These are phyloP conservation scores for Agrocybe pediades DNA, from an alignment of 768 basidiomycete genomes.

Conservation along the genomic window DNA sequence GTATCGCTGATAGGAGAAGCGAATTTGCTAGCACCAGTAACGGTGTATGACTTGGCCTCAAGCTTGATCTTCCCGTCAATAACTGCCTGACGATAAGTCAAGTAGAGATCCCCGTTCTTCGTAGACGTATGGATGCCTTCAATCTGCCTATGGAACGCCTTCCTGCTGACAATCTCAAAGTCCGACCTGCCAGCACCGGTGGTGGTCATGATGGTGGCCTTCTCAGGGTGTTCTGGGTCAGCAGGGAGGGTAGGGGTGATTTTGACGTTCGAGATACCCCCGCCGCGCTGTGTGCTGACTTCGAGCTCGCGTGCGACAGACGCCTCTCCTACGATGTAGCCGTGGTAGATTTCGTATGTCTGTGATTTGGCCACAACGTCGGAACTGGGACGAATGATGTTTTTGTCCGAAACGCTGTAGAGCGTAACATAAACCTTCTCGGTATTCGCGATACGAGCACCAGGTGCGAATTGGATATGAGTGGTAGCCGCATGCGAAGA, in stretches of 20 bases:
- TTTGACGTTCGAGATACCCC: conserved; percentile 50
- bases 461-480: conserved; percentile 52
- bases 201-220: conserved; percentile 43
- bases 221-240: conserved; percentile 31
- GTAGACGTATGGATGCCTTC: conserved; percentile 47
- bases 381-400: conserved; percentile 48
- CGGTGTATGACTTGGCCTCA: conserved; percentile 40
- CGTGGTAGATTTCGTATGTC: conserved; percentile 48
- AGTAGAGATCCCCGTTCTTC: conserved; percentile 53
- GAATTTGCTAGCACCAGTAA: conserved; percentile 26
- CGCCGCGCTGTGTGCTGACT: conserved; percentile 51
- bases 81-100: conserved; percentile 53
- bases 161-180: conserved; percentile 43
- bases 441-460: conserved; percentile 35
- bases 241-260: conserved; percentile 41
- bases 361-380: conserved; percentile 38
- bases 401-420: conserved; percentile 33
- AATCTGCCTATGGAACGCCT: conserved; percentile 47
- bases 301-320: conserved; percentile 41
- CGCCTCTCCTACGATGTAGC: conserved; percentile 64
- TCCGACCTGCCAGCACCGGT: conserved; percentile 59
- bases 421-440: conserved; percentile 48
- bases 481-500: conserved; percentile 37
- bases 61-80: conserved; percentile 51
- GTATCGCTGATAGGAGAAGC: conserved; percentile 2